A percentile compares a stretch with the other conserved stretches of the same genome.
Conservation (phyloP, 2,329 filamentous ascomycete species). For the Cadophora sp. region DNA sequence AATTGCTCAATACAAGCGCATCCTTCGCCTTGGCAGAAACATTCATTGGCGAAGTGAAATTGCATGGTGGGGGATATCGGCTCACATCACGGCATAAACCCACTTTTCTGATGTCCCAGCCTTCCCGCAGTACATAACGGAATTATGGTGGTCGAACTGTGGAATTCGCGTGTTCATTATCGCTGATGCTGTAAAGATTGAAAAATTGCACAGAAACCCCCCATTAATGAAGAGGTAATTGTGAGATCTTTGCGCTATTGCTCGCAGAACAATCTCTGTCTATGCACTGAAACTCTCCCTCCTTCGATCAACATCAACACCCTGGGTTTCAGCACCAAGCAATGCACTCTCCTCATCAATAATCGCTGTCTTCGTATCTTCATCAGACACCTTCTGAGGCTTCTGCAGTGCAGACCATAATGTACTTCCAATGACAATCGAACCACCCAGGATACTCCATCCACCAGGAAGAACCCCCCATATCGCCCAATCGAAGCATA, state of each 20-base stretch:
- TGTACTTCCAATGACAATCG: slow-evolving; percentile 42
- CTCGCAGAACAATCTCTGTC: not conserved
- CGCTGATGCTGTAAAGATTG: not conserved
- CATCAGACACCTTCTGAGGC: slow-evolving; percentile 6
- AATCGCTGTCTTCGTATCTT: slow-evolving; percentile 4
- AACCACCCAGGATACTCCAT: slow-evolving; percentile 41
- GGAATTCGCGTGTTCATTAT: not conserved
- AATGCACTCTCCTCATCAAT: slow-evolving; percentile 42
- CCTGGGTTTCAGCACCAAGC: slow-evolving; percentile 32
- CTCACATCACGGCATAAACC: not conserved
- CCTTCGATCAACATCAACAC: slow-evolving; percentile 24
- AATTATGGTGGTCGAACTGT: not conserved
- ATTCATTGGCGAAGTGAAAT: not conserved
- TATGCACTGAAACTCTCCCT: slow-evolving; percentile 31
- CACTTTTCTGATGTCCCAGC: not conserved
- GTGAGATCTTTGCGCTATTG: not conserved
- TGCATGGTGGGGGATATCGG: not conserved
- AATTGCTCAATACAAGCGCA: not conserved
- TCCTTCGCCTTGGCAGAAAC: not conserved
- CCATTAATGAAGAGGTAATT: not conserved
- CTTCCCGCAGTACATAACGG: not conserved
- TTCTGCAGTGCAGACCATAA: slow-evolving; percentile 42
- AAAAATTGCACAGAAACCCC: not conserved
- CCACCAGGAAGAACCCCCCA: slow-evolving; percentile 41
- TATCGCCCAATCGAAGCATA: slow-evolving; percentile 42